Percentiles rank a stretch among this genome's conserved stretches.
Evolutionary conservation across 306 rosid species (phyloP).

Genomic region (Lupinus albus): DNA sequence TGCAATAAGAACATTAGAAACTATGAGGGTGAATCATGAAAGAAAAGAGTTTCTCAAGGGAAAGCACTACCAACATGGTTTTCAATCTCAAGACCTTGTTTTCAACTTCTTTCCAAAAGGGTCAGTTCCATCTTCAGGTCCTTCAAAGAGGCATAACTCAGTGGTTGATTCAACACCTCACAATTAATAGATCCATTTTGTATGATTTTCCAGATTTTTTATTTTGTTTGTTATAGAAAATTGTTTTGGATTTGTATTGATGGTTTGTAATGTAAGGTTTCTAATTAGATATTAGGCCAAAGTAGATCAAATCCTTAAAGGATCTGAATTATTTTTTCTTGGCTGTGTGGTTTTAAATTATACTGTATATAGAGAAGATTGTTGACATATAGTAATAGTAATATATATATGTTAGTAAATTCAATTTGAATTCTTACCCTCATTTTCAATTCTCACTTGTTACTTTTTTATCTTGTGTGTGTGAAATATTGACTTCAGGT

Average conservation of each 20-base stretch:
- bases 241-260: conserved; percentile 36
- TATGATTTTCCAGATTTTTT: no score
- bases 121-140: conserved; percentile 74
- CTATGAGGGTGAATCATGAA: conserved; percentile 40
- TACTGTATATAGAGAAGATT: conserved; percentile 38
- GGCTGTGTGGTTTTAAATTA: conserved; percentile 15
- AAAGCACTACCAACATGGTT: conserved; percentile 28
- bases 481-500: conserved; percentile 28
- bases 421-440: not conserved
- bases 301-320: conserved; percentile 26
- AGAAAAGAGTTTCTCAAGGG: conserved; percentile 25
- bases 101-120: conserved; percentile 82
- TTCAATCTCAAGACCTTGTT: conserved; percentile 41
- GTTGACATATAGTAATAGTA: conserved; percentile 3
- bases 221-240: not conserved
- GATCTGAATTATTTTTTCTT: conserved; percentile 20
- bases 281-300: conserved; percentile 34
- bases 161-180: conserved; percentile 53
- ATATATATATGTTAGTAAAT: not conserved
- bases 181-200: conserved; percentile 18
- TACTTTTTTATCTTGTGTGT: not conserved
- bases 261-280: conserved; percentile 22
- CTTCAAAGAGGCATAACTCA: conserved; percentile 81
- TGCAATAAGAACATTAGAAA: conserved; percentile 60
- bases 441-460: not conserved